Evolutionary conservation across 2,329 filamentous ascomycete genomes (phyloP), one percentile per base, ranked within the genome.

Genomic region (Phyllosticta capitalensis): DNA sequence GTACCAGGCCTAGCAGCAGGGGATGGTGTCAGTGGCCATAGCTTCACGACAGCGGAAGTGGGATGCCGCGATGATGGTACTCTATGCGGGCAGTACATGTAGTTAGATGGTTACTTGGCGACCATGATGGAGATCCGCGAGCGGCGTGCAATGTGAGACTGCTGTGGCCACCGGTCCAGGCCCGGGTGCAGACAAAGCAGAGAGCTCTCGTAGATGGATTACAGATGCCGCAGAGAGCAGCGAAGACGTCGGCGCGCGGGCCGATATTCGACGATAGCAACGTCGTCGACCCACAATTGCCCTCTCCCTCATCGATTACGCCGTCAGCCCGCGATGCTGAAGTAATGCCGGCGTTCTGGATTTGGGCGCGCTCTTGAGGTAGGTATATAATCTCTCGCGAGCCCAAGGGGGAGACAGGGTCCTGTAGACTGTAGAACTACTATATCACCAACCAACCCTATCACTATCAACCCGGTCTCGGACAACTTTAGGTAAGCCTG

Each of bases 291-390:
- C 58, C 58, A 60, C 58, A 28, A 49, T 56, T 54, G 52, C 22
- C 52, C 38, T 53, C 52, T 60, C 58, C 49, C 38, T 30, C 58
- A 19, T 59, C 58, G 53, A 59, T 55, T 55, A 14, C 52, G 58
- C 28, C 48, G 53, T 45, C 45, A 28, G 54, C 21, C 38, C 38
- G 48, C 28, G 19, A 20, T 60, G 58, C 58, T 60, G 54, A 60
- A 60, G 58, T 60, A 60, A 60, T 60, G 54, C 54, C 21, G 58
- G 53, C 21, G 58, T 56, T 60, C 58, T 60, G 58, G 58, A 60
- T 49, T 56, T 30, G 50, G 22, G 24, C 24, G 24, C 24, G 3
- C 24, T 26, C 24, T 12, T n/a, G n/a, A n/a, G n/a, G 20, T 45
- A 45, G 51, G 52, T 59, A 59, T 59, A 59, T 52, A 33, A 53